Base-by-base conservation (phyloP, 2,329 filamentous ascomycete genomes). In the Hymenoscyphus fructigenus region DNA sequence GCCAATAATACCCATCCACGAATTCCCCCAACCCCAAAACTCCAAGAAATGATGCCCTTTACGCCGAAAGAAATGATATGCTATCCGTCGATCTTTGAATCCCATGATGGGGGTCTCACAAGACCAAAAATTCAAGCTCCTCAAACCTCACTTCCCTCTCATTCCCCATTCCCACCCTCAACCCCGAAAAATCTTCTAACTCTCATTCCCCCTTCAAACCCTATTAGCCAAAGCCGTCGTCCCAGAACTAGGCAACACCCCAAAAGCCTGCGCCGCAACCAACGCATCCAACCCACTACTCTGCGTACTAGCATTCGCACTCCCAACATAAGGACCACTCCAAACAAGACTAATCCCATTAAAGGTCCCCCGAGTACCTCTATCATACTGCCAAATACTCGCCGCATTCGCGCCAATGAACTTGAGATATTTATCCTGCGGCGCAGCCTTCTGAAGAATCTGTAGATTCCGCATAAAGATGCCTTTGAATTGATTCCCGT, bases 401-500 rank as follows among this genome's bases (percentile, higher is more conserved):
- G 87, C 79, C 10, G 88, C 89, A 66, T 91, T 91, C n/a, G 76
- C 77, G 23, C 81, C 75, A 59, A 92, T 85, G 59, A 88, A 87
- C 1, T 77, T 73, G 7, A 77, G 77, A 71, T 86, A 88, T 4
- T 74, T 73, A 2, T 79, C 73, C 32, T 84, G 77, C 0, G 84
- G 83, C 1, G 81, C 81, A 2, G 77, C 83, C 1, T 59, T 63
- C 15, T 74, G 72, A 26, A 92, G 76, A 58, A 83, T 80, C 56
- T 81, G 80, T 17, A 92, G 76, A 72, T 91, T 91, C 28, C 88
- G 82, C 59, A 87, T 81, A 70, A 91, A 91, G 34, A 91, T 80
- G 2, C 90, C 90, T 76, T 92, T 92, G 81, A 92, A 92, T 70
- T 91, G 87, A 29, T 84, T 80, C 1, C 81, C 84, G 66, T 88